Evolutionary conservation across 192 early-diverging fungal species (phyloP), one percentile per base, ranked within the genome.

Genomic region (Coemansia sp.): DNA sequence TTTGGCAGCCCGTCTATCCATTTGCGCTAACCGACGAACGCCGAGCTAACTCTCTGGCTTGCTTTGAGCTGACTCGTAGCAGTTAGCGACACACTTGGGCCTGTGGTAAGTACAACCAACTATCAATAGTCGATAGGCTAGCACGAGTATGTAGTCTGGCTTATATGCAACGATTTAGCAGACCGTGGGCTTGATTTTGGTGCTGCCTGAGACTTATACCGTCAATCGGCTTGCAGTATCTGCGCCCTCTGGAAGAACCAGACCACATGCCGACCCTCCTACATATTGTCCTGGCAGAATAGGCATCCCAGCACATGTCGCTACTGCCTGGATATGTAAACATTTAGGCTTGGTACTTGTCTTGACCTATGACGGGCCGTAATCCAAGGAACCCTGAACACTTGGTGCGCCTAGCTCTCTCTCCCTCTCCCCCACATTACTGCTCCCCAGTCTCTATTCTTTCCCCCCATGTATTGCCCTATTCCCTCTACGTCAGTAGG

Each of bases 401-500:
- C 29, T 13, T 60, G 29, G 27, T 16, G 31, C 36, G 31, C 31
- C 15, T 20, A n/a, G 57, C 33, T 18, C 29, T 36, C 7, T 33
- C 57, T n/a, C 20, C 11, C 29, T 60, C 9, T 33, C 57, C 57
- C 31, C 57, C 57, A 36, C 57, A 60, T 60, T 60, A 60, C 57
- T 60, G 57, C 57, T 60, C 31, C 31, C 16, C 16, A 60, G 57
- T 16, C 16, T 60, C 57, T 22, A 22, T 20, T 22, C 9, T 33
- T 7, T 27, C n/a, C 31, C 55, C 27, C 29, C 53, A 57, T 27
- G n/a, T 33, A 29, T 15, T 33, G 33, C 57, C 20, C 20, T 50
- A 20, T 50, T 33, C 33, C 12, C 15, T 57, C 13, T 31, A 31
- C 24, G 22, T 15, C 53, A 31, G 53, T 9, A 12, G n/a, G 29